These are phyloP conservation scores for Solanum pennellii DNA, from an alignment of 257 asterid genomes.

Conservation along the genomic window DNA sequence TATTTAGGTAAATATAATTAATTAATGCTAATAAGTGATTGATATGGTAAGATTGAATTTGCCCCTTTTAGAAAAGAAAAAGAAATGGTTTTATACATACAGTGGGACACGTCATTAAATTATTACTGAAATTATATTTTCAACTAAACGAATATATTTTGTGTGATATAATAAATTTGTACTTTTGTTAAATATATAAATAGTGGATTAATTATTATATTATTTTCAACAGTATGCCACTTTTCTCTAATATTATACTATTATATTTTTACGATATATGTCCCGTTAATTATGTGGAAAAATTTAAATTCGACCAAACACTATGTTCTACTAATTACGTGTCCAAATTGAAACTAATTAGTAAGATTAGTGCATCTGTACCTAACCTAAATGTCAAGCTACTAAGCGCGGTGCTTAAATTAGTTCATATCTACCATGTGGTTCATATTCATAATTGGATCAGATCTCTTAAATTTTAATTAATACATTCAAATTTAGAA, in stretches of 20 bases:
- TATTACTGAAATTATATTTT: not conserved
- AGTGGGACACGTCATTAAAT: not conserved
- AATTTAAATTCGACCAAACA: not conserved
- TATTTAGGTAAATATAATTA: not conserved
- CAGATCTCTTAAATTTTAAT: not conserved
- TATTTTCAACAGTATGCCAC: not conserved
- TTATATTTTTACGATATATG: not conserved
- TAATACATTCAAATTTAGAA: not conserved
- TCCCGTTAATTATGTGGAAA: not conserved
- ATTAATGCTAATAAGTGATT: not conserved
- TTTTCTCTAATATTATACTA: not conserved
- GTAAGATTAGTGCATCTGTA: not conserved
- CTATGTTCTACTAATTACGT: not conserved
- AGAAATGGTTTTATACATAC: not conserved
- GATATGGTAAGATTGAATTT: not conserved
- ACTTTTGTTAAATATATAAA: not conserved
- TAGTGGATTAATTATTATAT: not conserved
- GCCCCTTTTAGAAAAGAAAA: not conserved
- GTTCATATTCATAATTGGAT: not conserved
- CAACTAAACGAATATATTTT: not conserved
- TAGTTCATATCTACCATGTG: not conserved
- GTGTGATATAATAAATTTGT: not conserved
- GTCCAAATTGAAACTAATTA: not conserved
- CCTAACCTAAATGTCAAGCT: not conserved
- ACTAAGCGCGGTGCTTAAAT: not conserved